Conservation (phyloP, 163 green algal genomes). For the Volvox carteri region DNA sequence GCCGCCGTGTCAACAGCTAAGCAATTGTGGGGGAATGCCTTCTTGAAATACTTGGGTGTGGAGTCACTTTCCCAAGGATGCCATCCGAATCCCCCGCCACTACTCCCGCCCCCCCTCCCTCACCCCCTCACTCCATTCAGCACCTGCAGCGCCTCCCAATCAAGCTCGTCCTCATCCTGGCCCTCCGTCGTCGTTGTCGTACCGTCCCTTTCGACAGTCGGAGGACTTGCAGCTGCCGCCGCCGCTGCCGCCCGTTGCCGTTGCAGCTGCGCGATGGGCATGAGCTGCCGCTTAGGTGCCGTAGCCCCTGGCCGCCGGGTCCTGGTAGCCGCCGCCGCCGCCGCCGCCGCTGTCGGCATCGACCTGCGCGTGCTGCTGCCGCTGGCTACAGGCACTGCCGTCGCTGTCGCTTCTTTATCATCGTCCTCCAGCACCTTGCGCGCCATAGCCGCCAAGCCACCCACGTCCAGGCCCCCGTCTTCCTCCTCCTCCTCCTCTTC, state of each 20-base stretch:
- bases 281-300: constrained; percentile 40
- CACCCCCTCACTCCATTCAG: too few species aligned
- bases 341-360: background rate
- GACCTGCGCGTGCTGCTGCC: background rate
- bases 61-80: too few species aligned
- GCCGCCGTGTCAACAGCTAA: too few species aligned
- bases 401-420: background rate
- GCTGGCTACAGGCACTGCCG: background rate
- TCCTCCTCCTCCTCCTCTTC: constrained; percentile 46
- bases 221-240: background rate
- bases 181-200: background rate
- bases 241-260: constrained; percentile 24
- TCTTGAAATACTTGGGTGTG: too few species aligned
- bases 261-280: constrained; percentile 48
- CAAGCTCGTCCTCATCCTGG: constrained; percentile 35
- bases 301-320: background rate
- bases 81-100: too few species aligned
- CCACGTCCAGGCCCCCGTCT: constrained; percentile 34
- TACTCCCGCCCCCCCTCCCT: too few species aligned
- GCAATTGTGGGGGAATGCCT: too few species aligned
- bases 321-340: background rate
- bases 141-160: constrained; percentile 57
- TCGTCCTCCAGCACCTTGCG: constrained; percentile 30
- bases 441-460: constrained; percentile 42
- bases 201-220: background rate